Base-by-base conservation (phyloP, 768 basidiomycete species). In the Calocera viscosa region DNA sequence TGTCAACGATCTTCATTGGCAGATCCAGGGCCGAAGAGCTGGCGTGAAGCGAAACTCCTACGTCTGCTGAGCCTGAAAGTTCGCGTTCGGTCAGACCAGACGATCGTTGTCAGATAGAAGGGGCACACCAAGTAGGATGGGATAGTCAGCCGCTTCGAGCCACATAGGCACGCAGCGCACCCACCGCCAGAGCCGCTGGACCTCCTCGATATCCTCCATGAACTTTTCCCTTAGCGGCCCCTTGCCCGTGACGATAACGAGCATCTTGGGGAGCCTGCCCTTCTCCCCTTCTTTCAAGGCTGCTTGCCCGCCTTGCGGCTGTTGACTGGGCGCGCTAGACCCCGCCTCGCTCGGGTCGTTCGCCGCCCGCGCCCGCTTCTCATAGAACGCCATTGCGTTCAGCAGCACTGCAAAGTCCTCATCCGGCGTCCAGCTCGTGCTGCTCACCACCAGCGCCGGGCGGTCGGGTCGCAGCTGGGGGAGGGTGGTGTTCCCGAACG, bases 1-100 rank as follows among this genome's bases (percentile, higher is more conserved):
- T 97, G 75, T 99, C 96, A 7, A 99, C 93, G 2, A 99, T 86
- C 76, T 99, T 99, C 96, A 99, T 99, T 1, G 96, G 96, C 66
- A 99, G 79, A 76, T 99, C 96, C 67, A 94, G 77, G 1, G 84
- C 89, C 1, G 91, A 94, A 0, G 91, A 92, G 75, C 91, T 94
- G 3, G 86, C 84, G 77, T 99, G 96, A 64, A 99, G 77, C 68
- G 86, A 93, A 67, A 98, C 83, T 1, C 96, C 96, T 41, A 99
- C 72, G 75, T 99, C 94, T 11, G 94, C 91, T 2, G 91, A 88
- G 34, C 93, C 91, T 92, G 69, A 12, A 26, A 28, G 11, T 28
- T 10, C 35, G 47, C 19, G 26, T 17, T 43, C 63, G 64, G 17
- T 17, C 40, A 41, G n/a, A 26, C 38, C 41, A 7, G 30, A 30